Evolutionary conservation across 306 rosid species (phyloP), one percentile per base, ranked within the genome.

Genomic region (Vicia faba): DNA sequence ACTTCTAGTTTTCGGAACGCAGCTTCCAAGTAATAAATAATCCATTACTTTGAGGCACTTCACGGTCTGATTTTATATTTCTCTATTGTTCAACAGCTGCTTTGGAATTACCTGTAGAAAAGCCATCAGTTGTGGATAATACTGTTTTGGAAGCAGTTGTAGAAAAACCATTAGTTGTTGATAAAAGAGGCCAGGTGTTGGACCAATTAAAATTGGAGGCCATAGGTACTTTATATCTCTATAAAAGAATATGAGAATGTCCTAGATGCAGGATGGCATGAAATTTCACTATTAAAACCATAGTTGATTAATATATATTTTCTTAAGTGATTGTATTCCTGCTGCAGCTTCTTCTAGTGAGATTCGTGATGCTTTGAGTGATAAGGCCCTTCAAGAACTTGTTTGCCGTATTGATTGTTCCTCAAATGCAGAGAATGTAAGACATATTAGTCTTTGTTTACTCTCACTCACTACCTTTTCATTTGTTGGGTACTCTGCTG

Each of bases 341-440:
- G 63, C 43, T 74, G 79, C 88, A 92, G 98, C 89, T 51, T 89
- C 96, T 74, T 92, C 96, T 53, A 64, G 83, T 63, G 96, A 88
- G 81, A 79, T 88, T 56, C 69, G 78, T 0, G 64, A 80, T 72
- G 83, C 83, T 72, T 77, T 89, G 78, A 82, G 83, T 68, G 85
- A 89, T 66, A 84, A 75, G 57, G 75, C 62, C 57, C 88, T 92
- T 67, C 87, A 69, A 74, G 89, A 80, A 50, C 82, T 89, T 72
- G 75, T 92, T 57, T 54, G 40, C 63, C 77, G 64, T 18, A 83
- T 88, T 12, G 82, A 83, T 72, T 35, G 73, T 72, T 89, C 96
- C 50, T 58, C 81, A 35, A 78, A 92, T 84, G 81, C 91, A 10
- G 85, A 81, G 72, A 80, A 73, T 38, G 96, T 92, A 81, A 78